Percentiles rank a stretch among this genome's conserved stretches.
These are phyloP conservation scores for Tarenaya hassleriana DNA, from an alignment of 345 rosid species.

Conservation along the genomic window DNA sequence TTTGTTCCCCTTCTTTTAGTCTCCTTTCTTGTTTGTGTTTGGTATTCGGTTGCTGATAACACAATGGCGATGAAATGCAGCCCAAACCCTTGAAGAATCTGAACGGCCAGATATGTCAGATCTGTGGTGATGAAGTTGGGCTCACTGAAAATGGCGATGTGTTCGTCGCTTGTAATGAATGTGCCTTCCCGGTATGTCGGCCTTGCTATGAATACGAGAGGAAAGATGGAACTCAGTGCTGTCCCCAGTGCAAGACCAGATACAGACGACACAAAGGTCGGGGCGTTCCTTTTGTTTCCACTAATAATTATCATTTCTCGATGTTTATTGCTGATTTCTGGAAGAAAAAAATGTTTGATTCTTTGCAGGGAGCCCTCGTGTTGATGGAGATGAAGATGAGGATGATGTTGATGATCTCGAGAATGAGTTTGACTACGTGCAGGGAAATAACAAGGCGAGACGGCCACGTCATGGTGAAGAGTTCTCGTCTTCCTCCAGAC, in stretches of 20 bases:
- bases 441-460: conserved; percentile 52
- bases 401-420: conserved; percentile 94
- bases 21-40: not conserved
- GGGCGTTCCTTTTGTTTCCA: conserved; percentile 6
- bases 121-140: conserved; percentile 91
- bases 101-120: conserved; percentile 84
- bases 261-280: conserved; percentile 88
- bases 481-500: conserved; percentile 78
- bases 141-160: conserved; percentile 51
- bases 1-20: conserved; percentile 3
- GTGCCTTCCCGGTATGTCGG: conserved; percentile 97
- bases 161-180: conserved; percentile 97
- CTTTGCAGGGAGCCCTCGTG: conserved; percentile 81
- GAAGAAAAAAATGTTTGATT: conserved; percentile 14
- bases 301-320: not conserved
- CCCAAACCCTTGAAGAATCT: conserved; percentile 69
- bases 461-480: conserved; percentile 86
- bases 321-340: conserved; percentile 4
- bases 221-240: conserved; percentile 94
- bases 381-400: conserved; percentile 97
- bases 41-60: conserved; percentile 8
- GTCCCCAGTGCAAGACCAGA: conserved; percentile 99
- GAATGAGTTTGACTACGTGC: conserved; percentile 82
- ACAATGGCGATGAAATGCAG: conserved; percentile 34
- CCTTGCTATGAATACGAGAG: conserved; percentile 99